A percentile compares a stretch with the other conserved stretches of the same genome.
phyloP scores from a whole-genome alignment of 306 rosid genomes.

The Aeschynomene evenia region DNA sequence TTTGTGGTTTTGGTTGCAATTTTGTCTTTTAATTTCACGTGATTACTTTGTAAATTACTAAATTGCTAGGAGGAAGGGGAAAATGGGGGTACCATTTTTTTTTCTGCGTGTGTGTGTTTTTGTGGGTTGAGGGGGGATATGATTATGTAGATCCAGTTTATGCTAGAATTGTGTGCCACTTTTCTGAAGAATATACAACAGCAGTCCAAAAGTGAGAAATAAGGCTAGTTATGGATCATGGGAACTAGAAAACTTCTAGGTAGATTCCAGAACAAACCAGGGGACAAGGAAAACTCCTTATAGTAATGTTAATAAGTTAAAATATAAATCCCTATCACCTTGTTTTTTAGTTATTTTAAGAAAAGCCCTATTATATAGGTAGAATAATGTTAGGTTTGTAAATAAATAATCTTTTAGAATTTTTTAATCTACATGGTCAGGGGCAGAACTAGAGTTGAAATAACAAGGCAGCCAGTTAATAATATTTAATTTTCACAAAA shows the following conservation, averaged over 20 bases:
- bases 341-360: not conserved
- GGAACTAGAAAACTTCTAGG: constrained; percentile 4
- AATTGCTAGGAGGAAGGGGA: constrained; percentile 12
- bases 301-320: not conserved
- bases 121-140: too few species aligned
- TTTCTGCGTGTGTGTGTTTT: not conserved
- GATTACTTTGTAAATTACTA: constrained; percentile 1
- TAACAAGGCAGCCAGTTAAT: not conserved
- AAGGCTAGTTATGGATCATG: not conserved
- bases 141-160: not conserved
- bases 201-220: not conserved
- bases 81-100: constrained; percentile 11
- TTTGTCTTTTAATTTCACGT: not conserved
- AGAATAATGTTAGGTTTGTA: not conserved
- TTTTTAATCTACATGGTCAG: not conserved
- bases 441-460: not conserved
- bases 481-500: not conserved
- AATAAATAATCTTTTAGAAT: not conserved
- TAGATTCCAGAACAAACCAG: not conserved
- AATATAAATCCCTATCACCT: not conserved
- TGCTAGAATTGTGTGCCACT: not conserved
- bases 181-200: not conserved
- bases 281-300: not conserved
- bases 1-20: constrained; percentile 23
- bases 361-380: not conserved